Conservation (phyloP, 192 early-diverging fungal species). For the Chytriomyces sp. region DNA sequence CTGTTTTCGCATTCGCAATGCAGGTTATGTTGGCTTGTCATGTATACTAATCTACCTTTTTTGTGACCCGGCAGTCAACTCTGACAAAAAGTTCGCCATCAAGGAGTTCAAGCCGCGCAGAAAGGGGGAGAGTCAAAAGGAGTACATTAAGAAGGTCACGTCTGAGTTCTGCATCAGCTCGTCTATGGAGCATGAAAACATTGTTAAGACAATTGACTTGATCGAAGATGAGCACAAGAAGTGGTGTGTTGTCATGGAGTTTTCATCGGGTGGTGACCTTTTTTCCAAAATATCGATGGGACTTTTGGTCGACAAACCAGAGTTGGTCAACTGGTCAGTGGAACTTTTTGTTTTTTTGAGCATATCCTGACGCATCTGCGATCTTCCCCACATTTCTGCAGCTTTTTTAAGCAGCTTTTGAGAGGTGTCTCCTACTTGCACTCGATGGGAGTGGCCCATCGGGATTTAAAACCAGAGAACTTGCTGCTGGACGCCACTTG, state of each 20-base stretch:
- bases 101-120: slow-evolving; percentile 91
- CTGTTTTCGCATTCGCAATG: not conserved
- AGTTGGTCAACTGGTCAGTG: slow-evolving; percentile 25
- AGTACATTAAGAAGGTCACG: slow-evolving; percentile 93
- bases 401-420: slow-evolving; percentile 92
- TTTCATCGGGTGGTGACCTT: slow-evolving; percentile 90
- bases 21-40: not conserved
- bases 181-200: slow-evolving; percentile 81
- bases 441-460: slow-evolving; percentile 90
- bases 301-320: not conserved
- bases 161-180: slow-evolving; percentile 96
- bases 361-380: no score
- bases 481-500: slow-evolving; percentile 76
- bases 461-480: slow-evolving; percentile 95
- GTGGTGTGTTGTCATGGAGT: slow-evolving; percentile 87
- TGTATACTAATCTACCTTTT: not conserved
- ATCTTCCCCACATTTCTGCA: slow-evolving; percentile 32
- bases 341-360: no score
- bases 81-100: slow-evolving; percentile 76
- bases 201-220: slow-evolving; percentile 89
- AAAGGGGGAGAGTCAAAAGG: slow-evolving; percentile 85
- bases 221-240: slow-evolving; percentile 77
- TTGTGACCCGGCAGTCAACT: slow-evolving; percentile 23
- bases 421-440: slow-evolving; percentile 88
- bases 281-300: slow-evolving; percentile 37